Percentiles rank a stretch among this genome's conserved stretches.
Conservation (phyloP, 768 basidiomycete species). For the Cubamyces sp. region DNA sequence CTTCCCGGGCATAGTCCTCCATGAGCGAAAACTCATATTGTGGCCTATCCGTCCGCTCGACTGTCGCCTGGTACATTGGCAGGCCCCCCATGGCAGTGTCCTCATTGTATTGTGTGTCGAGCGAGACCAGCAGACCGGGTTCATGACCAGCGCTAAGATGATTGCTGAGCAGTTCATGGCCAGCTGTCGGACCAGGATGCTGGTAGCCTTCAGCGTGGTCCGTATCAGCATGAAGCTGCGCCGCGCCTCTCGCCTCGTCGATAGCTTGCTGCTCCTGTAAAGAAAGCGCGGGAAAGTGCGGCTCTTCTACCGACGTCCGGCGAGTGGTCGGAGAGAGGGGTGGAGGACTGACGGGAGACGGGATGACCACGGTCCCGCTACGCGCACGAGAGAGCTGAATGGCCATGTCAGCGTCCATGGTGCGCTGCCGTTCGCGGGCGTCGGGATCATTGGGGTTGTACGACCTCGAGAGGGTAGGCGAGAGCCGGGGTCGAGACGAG, state of each 20-base stretch:
- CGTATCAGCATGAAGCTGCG: slow-evolving; percentile 24
- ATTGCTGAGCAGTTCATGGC: slow-evolving; percentile 40
- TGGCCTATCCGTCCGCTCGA: slow-evolving; percentile 41
- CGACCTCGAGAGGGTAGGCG: slow-evolving; percentile 64
- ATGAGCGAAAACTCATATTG: slow-evolving; percentile 75
- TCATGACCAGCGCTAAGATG: slow-evolving; percentile 48
- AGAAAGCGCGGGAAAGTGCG: slow-evolving; percentile 47
- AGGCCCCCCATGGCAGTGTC: slow-evolving; percentile 49
- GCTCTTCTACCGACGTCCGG: slow-evolving; percentile 33
- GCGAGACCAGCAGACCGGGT: slow-evolving; percentile 48
- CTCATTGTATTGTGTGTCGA: slow-evolving; percentile 26
- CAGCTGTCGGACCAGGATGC: slow-evolving; percentile 39
- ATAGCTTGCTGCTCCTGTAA: slow-evolving; percentile 54
- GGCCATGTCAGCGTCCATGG: slow-evolving; percentile 95
- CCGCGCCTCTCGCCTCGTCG: slow-evolving; percentile 42
- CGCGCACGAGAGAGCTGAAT: slow-evolving; percentile 76
- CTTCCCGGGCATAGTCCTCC: slow-evolving; percentile 76
- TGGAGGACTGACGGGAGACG: slow-evolving; percentile 40
- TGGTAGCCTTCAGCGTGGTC: slow-evolving; percentile 25
- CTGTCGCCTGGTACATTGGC: slow-evolving; percentile 71
- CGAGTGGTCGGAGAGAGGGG: slow-evolving; percentile 38
- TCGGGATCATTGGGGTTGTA: slow-evolving; percentile 74
- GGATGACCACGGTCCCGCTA: slow-evolving; percentile 54
- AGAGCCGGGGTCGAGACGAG: slow-evolving; percentile 51
- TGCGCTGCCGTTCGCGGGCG: slow-evolving; percentile 82